Evolutionary conservation across 306 rosid genomes (phyloP).

Genomic region (Comarum palustre): DNA sequence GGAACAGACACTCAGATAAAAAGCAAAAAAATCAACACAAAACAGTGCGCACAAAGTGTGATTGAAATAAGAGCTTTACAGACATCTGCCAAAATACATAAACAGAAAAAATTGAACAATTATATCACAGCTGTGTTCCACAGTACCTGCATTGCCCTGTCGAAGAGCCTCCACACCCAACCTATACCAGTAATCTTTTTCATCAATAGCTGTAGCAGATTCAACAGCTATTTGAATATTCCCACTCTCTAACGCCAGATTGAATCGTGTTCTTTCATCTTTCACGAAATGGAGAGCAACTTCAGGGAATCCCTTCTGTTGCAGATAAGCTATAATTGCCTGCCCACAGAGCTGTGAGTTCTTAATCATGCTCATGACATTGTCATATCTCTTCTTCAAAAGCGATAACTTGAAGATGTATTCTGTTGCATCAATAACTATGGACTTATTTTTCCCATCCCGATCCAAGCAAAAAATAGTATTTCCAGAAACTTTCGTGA

Average conservation of each 20-base stretch:
- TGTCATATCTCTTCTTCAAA: constrained; percentile 68
- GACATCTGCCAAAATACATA: background rate
- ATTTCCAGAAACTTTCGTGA: constrained; percentile 75
- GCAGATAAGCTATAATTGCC: constrained; percentile 92
- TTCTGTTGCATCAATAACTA: constrained; percentile 78
- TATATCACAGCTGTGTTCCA: constrained; percentile 25
- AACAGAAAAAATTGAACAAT: background rate
- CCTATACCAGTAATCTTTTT: constrained; percentile 90
- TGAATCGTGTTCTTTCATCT: constrained; percentile 86
- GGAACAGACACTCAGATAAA: background rate
- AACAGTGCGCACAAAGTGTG: background rate
- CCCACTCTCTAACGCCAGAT: constrained; percentile 91
- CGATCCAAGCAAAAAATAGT: constrained; percentile 83
- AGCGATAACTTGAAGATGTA: constrained; percentile 80
- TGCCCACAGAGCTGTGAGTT: constrained; percentile 93
- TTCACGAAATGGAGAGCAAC: constrained; percentile 95
- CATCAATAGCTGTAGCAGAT: constrained; percentile 88
- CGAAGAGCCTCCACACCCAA: constrained; percentile 95
- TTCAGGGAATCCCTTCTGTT: constrained; percentile 92
- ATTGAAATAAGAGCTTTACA: background rate
- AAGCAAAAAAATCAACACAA: background rate
- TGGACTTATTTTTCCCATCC: constrained; percentile 75
- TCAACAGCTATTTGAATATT: constrained; percentile 90
- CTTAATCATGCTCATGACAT: constrained; percentile 88
- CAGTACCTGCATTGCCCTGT: constrained; percentile 88